Evolutionary conservation across 1,284 basidiomycete species (phyloP).

Genomic region (Trichosporon sp.): DNA sequence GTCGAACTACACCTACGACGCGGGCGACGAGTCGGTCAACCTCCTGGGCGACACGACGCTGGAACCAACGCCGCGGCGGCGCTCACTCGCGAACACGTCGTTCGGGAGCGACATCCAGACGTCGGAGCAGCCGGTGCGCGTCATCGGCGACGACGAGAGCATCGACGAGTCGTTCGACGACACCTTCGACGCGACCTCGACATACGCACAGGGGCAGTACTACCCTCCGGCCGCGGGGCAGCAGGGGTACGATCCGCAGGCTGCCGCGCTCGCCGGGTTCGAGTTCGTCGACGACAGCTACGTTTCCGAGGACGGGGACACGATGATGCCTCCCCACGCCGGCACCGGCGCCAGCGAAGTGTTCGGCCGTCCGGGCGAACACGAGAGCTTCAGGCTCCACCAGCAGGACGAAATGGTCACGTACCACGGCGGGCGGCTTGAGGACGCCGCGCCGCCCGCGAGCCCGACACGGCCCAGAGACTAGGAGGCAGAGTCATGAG

Average conservation of each 20-base stretch:
- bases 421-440: conserved; percentile 43
- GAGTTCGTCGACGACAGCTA: conserved; percentile 17
- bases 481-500: background rate
- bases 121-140: conserved; percentile 11
- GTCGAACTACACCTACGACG: background rate
- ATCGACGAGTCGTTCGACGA: conserved; percentile 17
- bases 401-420: conserved; percentile 49
- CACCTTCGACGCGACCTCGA: conserved; percentile 5
- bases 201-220: background rate
- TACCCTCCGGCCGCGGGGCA: background rate
- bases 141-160: conserved; percentile 16
- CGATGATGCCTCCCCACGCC: background rate
- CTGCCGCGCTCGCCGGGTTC: conserved; percentile 10
- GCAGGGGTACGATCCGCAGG: background rate
- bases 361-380: conserved; percentile 11
- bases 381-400: conserved; percentile 31
- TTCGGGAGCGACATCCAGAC: conserved; percentile 33
- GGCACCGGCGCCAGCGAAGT: conserved; percentile 19
- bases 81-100: conserved; percentile 39
- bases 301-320: conserved; percentile 9
- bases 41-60: conserved; percentile 1
- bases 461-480: conserved; percentile 8
- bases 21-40: background rate
- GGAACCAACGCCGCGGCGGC: conserved; percentile 15
- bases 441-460: conserved; percentile 32